These are phyloP conservation scores for Collybiopsis luxurians DNA, from an alignment of 768 basidiomycete genomes.

Conservation along the genomic window DNA sequence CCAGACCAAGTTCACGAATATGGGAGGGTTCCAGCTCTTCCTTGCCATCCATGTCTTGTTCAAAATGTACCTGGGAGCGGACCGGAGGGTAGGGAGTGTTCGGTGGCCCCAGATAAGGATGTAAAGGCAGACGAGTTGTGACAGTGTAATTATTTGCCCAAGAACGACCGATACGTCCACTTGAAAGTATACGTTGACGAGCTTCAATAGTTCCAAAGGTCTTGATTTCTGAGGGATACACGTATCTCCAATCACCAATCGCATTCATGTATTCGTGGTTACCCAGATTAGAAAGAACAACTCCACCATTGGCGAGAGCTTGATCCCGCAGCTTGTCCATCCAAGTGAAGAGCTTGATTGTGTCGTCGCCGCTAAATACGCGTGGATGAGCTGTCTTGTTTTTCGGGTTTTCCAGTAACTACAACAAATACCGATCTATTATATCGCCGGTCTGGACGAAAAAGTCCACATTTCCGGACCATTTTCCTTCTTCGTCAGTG, in stretches of 20 bases:
- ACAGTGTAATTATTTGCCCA: constrained; percentile 89
- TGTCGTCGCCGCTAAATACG: constrained; percentile 75
- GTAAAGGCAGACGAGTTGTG: constrained; percentile 77
- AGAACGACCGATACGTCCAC: constrained; percentile 73
- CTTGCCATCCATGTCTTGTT: constrained; percentile 21
- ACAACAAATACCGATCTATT: constrained; percentile 41
- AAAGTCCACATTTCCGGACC: constrained; percentile 81
- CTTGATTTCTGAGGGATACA: constrained; percentile 75
- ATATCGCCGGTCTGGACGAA: constrained; percentile 75
- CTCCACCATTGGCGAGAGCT: constrained; percentile 66
- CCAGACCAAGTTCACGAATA: constrained; percentile 26
- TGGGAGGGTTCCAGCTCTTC: constrained; percentile 13
- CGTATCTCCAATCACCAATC: constrained; percentile 93
- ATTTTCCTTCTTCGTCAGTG: constrained; percentile 66
- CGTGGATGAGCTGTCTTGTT: background rate
- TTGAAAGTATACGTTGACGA: constrained; percentile 71
- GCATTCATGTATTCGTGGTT: constrained; percentile 98
- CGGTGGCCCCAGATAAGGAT: constrained; percentile 62
- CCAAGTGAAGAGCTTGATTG: constrained; percentile 78
- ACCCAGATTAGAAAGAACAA: constrained; percentile 76
- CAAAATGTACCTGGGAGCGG: constrained; percentile 26
- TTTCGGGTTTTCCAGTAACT: no score
- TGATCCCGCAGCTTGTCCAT: constrained; percentile 83
- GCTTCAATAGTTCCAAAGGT: constrained; percentile 74
- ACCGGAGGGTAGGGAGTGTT: constrained; percentile 58